Evolutionary conservation across 139 green algal genomes (phyloP).

Genomic region (Tetraselmis striata): DNA sequence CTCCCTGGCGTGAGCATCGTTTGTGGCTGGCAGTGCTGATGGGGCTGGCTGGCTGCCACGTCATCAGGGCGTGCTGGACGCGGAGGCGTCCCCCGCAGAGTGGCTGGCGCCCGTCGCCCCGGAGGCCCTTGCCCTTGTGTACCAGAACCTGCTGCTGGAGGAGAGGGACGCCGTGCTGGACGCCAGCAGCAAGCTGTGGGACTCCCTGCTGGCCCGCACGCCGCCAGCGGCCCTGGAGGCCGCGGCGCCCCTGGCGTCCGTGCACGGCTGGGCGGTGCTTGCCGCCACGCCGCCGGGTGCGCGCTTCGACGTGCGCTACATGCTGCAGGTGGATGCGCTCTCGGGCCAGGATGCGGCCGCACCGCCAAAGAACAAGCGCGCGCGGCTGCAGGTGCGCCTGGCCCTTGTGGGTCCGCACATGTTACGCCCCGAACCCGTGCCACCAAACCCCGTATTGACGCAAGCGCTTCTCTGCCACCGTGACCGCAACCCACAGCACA

Average conservation of each 20-base stretch:
- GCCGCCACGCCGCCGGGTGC: slow-evolving; percentile 28
- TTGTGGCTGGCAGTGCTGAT: slow-evolving; percentile 1
- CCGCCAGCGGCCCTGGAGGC: background rate
- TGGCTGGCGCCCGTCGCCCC: slow-evolving; percentile 43
- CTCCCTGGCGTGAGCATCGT: slow-evolving; percentile 1
- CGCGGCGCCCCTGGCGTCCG: background rate
- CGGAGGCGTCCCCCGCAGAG: background rate
- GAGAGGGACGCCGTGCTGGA: slow-evolving; percentile 34
- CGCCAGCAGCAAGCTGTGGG: slow-evolving; percentile 49
- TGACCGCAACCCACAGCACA: too few species aligned
- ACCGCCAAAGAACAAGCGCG: background rate
- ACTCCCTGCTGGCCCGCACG: slow-evolving; percentile 35
- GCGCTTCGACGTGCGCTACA: slow-evolving; percentile 24
- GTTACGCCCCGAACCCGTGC: too few species aligned
- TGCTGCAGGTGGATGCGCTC: background rate
- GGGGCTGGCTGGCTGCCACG: too few species aligned
- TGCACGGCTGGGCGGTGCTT: slow-evolving; percentile 26
- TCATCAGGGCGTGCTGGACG: background rate
- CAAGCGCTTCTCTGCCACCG: too few species aligned
- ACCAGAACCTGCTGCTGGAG: slow-evolving; percentile 78
- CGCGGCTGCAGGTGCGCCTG: background rate
- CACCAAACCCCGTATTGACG: too few species aligned
- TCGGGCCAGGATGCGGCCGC: background rate
- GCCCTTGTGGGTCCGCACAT: too few species aligned
- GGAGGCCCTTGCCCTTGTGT: slow-evolving; percentile 45